Evolutionary conservation across 805 yeast genomes (phyloP).

Genomic region (Grigorovia humatica): DNA sequence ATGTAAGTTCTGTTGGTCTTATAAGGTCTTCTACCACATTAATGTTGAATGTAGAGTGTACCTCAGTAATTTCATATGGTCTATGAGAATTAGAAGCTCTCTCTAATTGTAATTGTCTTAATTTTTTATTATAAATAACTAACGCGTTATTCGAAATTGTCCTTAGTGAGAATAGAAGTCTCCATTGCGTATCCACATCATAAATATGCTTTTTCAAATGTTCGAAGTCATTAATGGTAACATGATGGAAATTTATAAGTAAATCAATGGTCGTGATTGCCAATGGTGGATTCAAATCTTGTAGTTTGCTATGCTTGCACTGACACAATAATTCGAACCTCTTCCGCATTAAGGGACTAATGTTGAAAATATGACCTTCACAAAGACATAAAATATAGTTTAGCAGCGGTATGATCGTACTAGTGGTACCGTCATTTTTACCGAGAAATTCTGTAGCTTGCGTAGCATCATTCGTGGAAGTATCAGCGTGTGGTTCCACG

Average conservation of each 20-base stretch:
- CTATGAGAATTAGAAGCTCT: conserved; percentile 20
- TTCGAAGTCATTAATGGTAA: conserved; percentile 6
- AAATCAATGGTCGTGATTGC: conserved; percentile 14
- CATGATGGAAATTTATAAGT: conserved; percentile 12
- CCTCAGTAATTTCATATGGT: conserved; percentile 24
- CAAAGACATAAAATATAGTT: conserved; percentile 29
- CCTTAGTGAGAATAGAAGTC: conserved; percentile 16
- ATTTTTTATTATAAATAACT: conserved; percentile 21
- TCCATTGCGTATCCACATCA: conserved; percentile 19
- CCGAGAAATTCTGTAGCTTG: conserved; percentile 1
- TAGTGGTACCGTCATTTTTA: background rate
- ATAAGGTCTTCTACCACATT: conserved; percentile 24
- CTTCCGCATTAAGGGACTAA: conserved; percentile 32
- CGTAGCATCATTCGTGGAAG: background rate
- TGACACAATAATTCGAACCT: conserved; percentile 30
- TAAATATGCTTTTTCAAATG: conserved; percentile 16
- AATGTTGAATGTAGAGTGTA: conserved; percentile 21
- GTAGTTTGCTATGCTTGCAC: conserved; percentile 18
- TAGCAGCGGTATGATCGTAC: conserved; percentile 25
- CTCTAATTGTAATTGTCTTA: conserved; percentile 24
- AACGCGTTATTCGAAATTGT: conserved; percentile 22
- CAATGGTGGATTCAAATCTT: conserved; percentile 14
- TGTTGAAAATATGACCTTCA: conserved; percentile 33
- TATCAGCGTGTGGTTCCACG: conserved; percentile 2
- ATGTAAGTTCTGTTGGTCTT: conserved; percentile 24